Conservation (phyloP, 2,329 filamentous ascomycete species). For the Aureobasidium sp. region DNA sequence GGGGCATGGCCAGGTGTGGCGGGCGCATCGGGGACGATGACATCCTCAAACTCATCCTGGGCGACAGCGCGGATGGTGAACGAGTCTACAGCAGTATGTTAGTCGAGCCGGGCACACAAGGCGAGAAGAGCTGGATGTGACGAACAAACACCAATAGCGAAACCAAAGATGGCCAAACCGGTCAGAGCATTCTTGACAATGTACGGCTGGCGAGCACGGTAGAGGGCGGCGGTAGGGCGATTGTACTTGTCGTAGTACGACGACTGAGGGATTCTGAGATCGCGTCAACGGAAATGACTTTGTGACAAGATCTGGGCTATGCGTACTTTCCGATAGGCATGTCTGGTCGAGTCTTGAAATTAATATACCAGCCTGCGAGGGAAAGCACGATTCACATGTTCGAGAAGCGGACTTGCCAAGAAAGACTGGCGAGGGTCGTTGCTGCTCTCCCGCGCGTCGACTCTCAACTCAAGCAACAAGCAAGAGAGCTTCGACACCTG, state of each 20-base stretch:
- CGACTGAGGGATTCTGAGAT: constrained; percentile 52
- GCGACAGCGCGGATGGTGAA: constrained; percentile 78
- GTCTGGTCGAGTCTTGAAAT: constrained; percentile 5
- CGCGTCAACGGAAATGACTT: background rate
- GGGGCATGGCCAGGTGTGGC: constrained; percentile 37
- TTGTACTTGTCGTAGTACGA: constrained; percentile 90
- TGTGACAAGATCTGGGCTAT: background rate
- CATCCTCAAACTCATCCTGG: constrained; percentile 95
- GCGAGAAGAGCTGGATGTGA: constrained; percentile 21
- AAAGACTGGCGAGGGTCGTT: background rate
- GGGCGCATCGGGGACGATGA: constrained; percentile 75
- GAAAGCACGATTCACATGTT: constrained; percentile 7
- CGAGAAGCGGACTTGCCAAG: background rate
- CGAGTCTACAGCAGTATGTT: constrained; percentile 44
- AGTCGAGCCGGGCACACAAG: background rate
- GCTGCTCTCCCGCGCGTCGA: constrained; percentile 5
- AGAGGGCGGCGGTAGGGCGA: constrained; percentile 78
- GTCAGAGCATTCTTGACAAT: constrained; percentile 82
- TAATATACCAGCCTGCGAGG: background rate
- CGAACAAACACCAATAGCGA: constrained; percentile 85
- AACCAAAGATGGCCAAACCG: constrained; percentile 64
- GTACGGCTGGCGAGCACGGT: constrained; percentile 87
- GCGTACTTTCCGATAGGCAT: constrained; percentile 23
- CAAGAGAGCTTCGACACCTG: background rate
- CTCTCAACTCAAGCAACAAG: background rate